These are phyloP conservation scores for Carex sylvatica DNA, from an alignment of 202 grass and related monocot species.

Conservation along the genomic window DNA sequence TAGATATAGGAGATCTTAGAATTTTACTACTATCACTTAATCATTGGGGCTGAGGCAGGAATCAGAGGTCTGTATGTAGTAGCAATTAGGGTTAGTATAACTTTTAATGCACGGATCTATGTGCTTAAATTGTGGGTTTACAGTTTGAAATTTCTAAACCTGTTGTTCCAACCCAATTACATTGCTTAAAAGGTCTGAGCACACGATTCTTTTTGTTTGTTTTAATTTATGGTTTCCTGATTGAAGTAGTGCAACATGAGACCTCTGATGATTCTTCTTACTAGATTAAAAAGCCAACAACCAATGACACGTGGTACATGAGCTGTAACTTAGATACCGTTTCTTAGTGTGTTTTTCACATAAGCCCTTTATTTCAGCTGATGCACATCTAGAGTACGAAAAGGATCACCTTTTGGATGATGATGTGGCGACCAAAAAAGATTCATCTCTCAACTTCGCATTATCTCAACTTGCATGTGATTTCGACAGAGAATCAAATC, in stretches of 20 bases:
- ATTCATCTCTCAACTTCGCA: constrained; percentile 50
- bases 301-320: background rate
- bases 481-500: constrained; percentile 84
- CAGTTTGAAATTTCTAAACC: background rate
- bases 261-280: background rate
- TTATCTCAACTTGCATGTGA: constrained; percentile 76
- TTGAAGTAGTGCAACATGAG: background rate
- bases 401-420: constrained; percentile 52
- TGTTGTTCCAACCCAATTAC: background rate
- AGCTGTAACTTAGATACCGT: constrained; percentile 1
- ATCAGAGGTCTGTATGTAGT: background rate
- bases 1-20: background rate
- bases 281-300: background rate
- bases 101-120: background rate
- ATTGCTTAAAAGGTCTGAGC: background rate
- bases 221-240: background rate
- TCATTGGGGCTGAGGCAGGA: background rate
- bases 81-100: background rate
- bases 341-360: constrained; percentile 38
- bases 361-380: constrained; percentile 49
- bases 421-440: constrained; percentile 35
- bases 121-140: background rate
- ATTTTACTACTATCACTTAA: background rate
- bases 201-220: background rate
- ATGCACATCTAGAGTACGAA: constrained; percentile 68